phyloP scores from a whole-genome alignment of 768 basidiomycete species.

The Lactarius tabidus region DNA sequence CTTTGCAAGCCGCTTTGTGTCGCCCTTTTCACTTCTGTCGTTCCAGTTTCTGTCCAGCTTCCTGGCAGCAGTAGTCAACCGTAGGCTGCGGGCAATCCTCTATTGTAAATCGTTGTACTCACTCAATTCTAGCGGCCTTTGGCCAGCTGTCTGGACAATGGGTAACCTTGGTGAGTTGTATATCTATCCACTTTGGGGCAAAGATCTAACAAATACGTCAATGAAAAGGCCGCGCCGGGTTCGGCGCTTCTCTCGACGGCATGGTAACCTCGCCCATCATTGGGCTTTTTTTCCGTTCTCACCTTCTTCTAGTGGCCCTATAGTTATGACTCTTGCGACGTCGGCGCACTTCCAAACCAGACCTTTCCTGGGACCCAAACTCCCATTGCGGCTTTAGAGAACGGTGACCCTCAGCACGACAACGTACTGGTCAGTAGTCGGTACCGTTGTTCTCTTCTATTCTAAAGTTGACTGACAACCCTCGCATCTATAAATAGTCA shows the following conservation, averaged over 20 bases:
- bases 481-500: conserved; percentile 34
- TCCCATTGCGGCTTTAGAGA: conserved; percentile 56
- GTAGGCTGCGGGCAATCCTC: conserved; percentile 8
- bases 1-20: not conserved
- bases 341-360: conserved; percentile 55
- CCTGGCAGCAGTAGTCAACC: conserved; percentile 12
- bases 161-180: conserved; percentile 57
- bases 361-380: conserved; percentile 63
- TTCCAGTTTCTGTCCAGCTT: conserved; percentile 23
- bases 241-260: conserved; percentile 82
- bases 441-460: conserved; percentile 55
- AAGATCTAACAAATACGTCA: not conserved
- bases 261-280: conserved; percentile 44
- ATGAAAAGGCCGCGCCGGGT: conserved; percentile 69
- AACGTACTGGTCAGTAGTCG: conserved; percentile 44
- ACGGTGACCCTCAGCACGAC: conserved; percentile 48
- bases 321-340: conserved; percentile 81
- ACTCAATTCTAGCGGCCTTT: conserved; percentile 38
- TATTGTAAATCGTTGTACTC: conserved; percentile 24
- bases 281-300: conserved; percentile 7
- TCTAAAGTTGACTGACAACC: not conserved
- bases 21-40: not conserved
- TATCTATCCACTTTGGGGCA: not conserved
- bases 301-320: conserved; percentile 62
- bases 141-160: conserved; percentile 56